Percentiles rank a stretch among this genome's conserved stretches.
Conservation (phyloP, 495 filamentous ascomycete genomes). For the Daldinia decipiens region DNA sequence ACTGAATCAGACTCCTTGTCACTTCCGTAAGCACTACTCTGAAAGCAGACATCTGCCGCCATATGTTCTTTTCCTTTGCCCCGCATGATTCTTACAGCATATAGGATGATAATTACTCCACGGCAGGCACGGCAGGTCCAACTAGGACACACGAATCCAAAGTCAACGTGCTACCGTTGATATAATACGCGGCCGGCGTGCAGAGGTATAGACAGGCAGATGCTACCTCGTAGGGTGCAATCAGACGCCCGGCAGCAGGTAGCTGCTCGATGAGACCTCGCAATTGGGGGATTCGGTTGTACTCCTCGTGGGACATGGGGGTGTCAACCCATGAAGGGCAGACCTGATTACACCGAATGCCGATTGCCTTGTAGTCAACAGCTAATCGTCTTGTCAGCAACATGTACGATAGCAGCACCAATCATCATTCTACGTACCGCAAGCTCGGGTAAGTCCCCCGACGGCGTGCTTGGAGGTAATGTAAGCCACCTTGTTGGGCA, state of each 20-base stretch:
- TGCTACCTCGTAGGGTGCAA: constrained; percentile 40
- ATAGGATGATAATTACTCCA: neutral
- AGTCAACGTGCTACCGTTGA: constrained; percentile 26
- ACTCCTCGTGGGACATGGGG: constrained; percentile 52
- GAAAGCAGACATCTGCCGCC: neutral
- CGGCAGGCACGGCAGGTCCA: constrained; percentile 38
- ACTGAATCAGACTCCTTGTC: neutral
- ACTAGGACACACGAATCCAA: constrained; percentile 28
- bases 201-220: constrained; percentile 40
- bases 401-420: neutral
- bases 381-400: constrained; percentile 16
- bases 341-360: constrained; percentile 43
- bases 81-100: neutral
- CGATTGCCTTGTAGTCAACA: constrained; percentile 32
- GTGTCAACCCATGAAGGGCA: constrained; percentile 54
- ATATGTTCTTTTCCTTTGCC: neutral
- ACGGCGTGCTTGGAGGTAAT: constrained; percentile 45
- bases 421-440: constrained; percentile 15
- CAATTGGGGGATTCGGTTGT: constrained; percentile 22
- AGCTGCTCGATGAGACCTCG: constrained; percentile 17
- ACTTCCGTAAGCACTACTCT: neutral
- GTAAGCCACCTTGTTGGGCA: constrained; percentile 34
- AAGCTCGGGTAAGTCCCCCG: constrained; percentile 38
- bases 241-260: constrained; percentile 15
- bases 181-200: constrained; percentile 23